These are phyloP conservation scores for Fraxinus paxiana DNA, from an alignment of 305 asterid genomes.

Conservation along the genomic window DNA sequence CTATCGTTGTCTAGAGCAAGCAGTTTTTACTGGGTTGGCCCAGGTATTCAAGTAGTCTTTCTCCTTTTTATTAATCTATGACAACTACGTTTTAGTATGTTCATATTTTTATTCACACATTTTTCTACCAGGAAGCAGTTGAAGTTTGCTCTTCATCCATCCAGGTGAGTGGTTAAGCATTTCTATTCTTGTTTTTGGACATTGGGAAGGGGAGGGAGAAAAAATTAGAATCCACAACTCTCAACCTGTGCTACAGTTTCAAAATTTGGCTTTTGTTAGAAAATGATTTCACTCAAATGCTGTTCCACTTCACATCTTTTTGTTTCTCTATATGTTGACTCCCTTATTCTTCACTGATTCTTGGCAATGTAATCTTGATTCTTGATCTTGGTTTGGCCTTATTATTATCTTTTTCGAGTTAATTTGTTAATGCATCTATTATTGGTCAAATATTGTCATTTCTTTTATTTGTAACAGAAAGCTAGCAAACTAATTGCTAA, in stretches of 20 bases:
- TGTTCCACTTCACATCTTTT: constrained; percentile 7
- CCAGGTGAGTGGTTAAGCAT: constrained; percentile 53
- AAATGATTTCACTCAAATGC: constrained; percentile 4
- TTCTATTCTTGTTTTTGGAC: constrained; percentile 12
- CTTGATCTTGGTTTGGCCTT: constrained; percentile 6
- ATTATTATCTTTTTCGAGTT: constrained; percentile 17
- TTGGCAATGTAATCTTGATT: not conserved
- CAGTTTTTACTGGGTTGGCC: constrained; percentile 96
- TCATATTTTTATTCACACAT: constrained; percentile 15
- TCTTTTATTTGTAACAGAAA: constrained; percentile 58
- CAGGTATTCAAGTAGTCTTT: constrained; percentile 54
- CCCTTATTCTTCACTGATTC: constrained; percentile 11
- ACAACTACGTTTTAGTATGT: constrained; percentile 9
- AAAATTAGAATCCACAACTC: constrained; percentile 5
- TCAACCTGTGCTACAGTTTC: constrained; percentile 12
- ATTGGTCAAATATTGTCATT: constrained; percentile 8
- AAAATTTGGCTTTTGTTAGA: not conserved
- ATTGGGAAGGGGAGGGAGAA: constrained; percentile 8
- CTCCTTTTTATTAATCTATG: not conserved
- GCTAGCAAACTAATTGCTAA: constrained; percentile 77
- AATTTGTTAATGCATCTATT: constrained; percentile 19
- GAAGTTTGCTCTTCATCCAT: constrained; percentile 86
- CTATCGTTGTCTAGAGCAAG: constrained; percentile 77
- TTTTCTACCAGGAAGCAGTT: constrained; percentile 77
- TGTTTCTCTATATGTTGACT: constrained; percentile 5